Conservation (phyloP, 2,329 filamentous ascomycete genomes). For the Metarhizium guizhouense region DNA sequence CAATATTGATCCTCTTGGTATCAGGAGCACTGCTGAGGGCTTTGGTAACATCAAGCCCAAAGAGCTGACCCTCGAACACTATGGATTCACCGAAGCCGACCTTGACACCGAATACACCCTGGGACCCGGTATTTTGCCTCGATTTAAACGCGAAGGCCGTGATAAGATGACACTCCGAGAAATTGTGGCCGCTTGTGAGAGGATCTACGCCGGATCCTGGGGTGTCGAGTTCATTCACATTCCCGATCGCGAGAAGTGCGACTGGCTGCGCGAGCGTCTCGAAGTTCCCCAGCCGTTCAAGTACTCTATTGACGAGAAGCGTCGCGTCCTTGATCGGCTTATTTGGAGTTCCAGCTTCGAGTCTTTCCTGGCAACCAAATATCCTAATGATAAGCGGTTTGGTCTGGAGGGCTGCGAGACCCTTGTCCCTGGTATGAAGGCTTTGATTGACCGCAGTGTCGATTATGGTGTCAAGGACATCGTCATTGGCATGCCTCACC, state of each 20-base stretch:
- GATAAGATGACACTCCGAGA: constrained; percentile 96
- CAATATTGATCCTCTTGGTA: constrained; percentile 91
- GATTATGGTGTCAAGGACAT: constrained; percentile 99
- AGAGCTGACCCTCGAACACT: constrained; percentile 87
- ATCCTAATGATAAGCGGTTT: constrained; percentile 99
- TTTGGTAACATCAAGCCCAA: constrained; percentile 84
- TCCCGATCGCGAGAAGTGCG: constrained; percentile 91
- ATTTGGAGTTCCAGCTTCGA: constrained; percentile 99
- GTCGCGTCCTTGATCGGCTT: constrained; percentile 88
- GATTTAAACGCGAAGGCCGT: constrained; percentile 79
- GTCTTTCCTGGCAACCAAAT: constrained; percentile 89
- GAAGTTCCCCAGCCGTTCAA: constrained; percentile 94
- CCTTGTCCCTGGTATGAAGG: constrained; percentile 98
- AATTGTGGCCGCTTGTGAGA: constrained; percentile 87
- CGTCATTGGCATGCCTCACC: constrained; percentile 98
- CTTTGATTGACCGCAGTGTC: constrained; percentile 93
- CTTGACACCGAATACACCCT: constrained; percentile 86
- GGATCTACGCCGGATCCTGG: constrained; percentile 94
- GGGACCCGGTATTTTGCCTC: constrained; percentile 88
- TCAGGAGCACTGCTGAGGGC: constrained; percentile 65
- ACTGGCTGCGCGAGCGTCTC: constrained; percentile 92
- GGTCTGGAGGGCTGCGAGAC: constrained; percentile 96
- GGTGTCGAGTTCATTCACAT: constrained; percentile 99
- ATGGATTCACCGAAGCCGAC: constrained; percentile 91
- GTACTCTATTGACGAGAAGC: constrained; percentile 97